Evolutionary conservation across 2,329 filamentous ascomycete genomes (phyloP).

Genomic region (Beauveria scarabaeidicola): DNA sequence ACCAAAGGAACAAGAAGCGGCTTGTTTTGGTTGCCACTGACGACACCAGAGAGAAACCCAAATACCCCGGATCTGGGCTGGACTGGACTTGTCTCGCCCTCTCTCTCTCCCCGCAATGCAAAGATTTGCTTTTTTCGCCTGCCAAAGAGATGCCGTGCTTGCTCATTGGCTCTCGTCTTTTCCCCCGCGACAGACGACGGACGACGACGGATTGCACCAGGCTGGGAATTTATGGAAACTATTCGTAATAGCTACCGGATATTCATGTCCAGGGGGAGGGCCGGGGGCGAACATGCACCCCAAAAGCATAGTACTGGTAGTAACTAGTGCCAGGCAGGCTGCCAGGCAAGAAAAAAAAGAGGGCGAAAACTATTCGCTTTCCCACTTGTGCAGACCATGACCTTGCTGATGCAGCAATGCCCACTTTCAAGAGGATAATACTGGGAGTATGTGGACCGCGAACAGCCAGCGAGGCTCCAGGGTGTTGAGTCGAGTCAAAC

Average conservation of each 20-base stretch:
- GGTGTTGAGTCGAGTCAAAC: slow-evolving; percentile 1
- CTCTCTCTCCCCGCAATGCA: background rate
- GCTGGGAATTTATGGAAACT: slow-evolving; percentile 5
- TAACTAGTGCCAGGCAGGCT: too few species aligned
- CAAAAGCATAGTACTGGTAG: too few species aligned
- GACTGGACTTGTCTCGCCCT: background rate
- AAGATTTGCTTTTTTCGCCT: background rate
- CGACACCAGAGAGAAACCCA: background rate
- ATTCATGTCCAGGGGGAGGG: background rate
- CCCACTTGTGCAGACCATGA: background rate
- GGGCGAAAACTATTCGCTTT: background rate
- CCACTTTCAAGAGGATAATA: background rate
- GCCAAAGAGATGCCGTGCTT: background rate
- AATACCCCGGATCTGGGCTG: slow-evolving; percentile 6
- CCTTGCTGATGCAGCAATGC: background rate
- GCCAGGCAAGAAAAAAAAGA: background rate
- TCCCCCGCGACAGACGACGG: background rate
- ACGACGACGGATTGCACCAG: background rate
- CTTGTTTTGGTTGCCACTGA: background rate
- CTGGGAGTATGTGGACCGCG: slow-evolving; percentile 3
- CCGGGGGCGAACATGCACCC: too few species aligned
- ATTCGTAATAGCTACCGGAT: slow-evolving; percentile 7
- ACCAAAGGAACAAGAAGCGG: too few species aligned
- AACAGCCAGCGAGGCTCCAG: background rate
- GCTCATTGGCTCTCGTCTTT: background rate